Evolutionary conservation across 2,329 filamentous ascomycete species (phyloP), one percentile per base, ranked within the genome.

Genomic region (Byssochlamys sp.): DNA sequence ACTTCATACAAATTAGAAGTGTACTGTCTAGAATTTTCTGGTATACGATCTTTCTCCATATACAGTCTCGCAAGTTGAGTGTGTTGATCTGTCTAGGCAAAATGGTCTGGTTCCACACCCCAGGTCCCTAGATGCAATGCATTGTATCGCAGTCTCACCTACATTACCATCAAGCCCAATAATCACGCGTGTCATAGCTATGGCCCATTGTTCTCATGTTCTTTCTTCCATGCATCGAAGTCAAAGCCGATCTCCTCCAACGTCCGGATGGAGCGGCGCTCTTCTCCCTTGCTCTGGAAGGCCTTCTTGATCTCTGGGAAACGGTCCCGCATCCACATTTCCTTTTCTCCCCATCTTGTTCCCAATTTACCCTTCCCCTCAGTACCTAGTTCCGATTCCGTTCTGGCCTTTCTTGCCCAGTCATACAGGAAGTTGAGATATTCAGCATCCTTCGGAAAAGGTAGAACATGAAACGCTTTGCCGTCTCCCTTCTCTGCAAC

Each of bases 181-280:
- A 39, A 19, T 45, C 39, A 14, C 14, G 19, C 19, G 19, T 19
- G 6, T 14, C 14, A 7, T 19, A 24, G 11, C 49, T 51, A 51
- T 51, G 25, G 27, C 25, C 49, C 49, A 14, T 51, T 51, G 12
- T 28, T 26, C 24, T 51, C 49, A 26, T 51, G 49, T 9, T 51
- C 49, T 10, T 2, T 49, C 28, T 66, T 68, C 70, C 69, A 71
- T 31, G 64, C 57, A 29, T 78, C 75, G 67, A 81, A 89, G 56
- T 77, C 70, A 66, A 88, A 89, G 0, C 90, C 91, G 29, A 96
- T 76, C 63, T 95, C 87, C 61, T 83, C 80, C 25, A 95, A 69
- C 2, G 78, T 84, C 67, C 73, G 86, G 9, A 90, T 85, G 5
- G 73, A 76, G 52, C 71, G 63, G 58, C 82, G 77, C 53, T 71